A percentile compares a stretch with the other conserved stretches of the same genome.
Conservation (phyloP, 768 basidiomycete genomes). For the Auriscalpium orientale region DNA sequence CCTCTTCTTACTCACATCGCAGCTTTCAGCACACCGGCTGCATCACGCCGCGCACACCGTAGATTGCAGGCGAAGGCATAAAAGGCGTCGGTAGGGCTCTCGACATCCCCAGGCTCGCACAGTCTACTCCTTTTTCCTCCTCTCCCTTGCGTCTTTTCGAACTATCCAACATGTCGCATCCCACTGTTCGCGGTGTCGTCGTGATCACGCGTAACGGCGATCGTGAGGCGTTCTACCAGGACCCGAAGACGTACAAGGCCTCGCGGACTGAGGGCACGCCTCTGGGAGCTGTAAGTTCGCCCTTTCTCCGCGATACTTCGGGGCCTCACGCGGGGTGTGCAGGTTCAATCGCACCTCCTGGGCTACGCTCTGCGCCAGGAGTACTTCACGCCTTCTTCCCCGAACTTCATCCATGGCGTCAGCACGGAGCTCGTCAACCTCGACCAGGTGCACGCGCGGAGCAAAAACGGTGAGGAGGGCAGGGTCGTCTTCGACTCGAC, state of each 20-base stretch:
- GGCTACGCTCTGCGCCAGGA: conserved; percentile 54
- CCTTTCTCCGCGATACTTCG: background rate
- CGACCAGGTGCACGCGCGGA: conserved; percentile 64
- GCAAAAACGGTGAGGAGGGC: conserved; percentile 81
- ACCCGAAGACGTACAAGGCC: conserved; percentile 59
- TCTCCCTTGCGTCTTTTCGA: background rate
- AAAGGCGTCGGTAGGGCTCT: conserved; percentile 1
- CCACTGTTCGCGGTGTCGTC: conserved; percentile 68
- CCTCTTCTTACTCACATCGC: background rate
- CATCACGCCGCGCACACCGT: background rate
- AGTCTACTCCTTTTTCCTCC: conserved; percentile 10
- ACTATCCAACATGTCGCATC: conserved; percentile 25
- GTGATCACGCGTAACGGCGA: conserved; percentile 77
- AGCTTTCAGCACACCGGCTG: background rate
- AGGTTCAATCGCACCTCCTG: conserved; percentile 65
- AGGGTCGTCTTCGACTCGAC: conserved; percentile 83
- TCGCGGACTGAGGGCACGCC: conserved; percentile 64
- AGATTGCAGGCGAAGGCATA: conserved; percentile 2
- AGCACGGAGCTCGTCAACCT: conserved; percentile 64
- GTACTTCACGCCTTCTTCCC: conserved; percentile 60
- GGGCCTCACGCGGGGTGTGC: conserved; percentile 1
- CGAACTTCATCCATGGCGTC: conserved; percentile 63
- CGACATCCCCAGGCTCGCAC: conserved; percentile 9
- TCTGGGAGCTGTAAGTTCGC: conserved; percentile 54
- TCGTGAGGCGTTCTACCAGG: conserved; percentile 59